phyloP scores from a whole-genome alignment of 306 rosid genomes.

The Arachis hypogaea region DNA sequence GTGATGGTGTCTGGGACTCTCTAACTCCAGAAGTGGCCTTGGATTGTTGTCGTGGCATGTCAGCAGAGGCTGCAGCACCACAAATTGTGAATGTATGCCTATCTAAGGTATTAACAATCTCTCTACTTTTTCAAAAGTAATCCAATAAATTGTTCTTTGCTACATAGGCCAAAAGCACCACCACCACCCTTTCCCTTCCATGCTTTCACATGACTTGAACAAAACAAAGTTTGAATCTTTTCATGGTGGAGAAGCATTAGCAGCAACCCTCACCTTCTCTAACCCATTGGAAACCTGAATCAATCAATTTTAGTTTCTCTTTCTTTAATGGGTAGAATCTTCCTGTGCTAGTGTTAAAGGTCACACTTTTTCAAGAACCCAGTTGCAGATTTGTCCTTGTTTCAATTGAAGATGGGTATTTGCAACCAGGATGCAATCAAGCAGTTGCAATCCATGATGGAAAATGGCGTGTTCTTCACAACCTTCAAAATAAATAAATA shows the following conservation, averaged over 20 bases:
- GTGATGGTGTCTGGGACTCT: slow-evolving; percentile 99
- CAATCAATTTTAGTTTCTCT: background rate
- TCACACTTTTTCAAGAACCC: slow-evolving; percentile 35
- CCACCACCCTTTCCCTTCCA: background rate
- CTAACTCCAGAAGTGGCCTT: slow-evolving; percentile 72
- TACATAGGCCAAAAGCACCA: slow-evolving; percentile 27
- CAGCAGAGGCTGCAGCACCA: slow-evolving; percentile 81
- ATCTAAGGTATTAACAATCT: background rate
- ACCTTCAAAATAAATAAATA: background rate
- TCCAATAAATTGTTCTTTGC: too few species aligned
- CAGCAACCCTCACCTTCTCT: slow-evolving; percentile 5
- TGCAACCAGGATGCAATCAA: slow-evolving; percentile 73
- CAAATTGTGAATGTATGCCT: slow-evolving; percentile 83
- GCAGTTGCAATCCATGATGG: slow-evolving; percentile 70
- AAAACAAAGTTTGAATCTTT: slow-evolving; percentile 32
- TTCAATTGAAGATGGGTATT: slow-evolving; percentile 59
- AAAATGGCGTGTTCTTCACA: slow-evolving; percentile 56
- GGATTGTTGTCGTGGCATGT: slow-evolving; percentile 49
- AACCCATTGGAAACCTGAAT: slow-evolving; percentile 5
- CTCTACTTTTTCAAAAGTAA: too few species aligned
- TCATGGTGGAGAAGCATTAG: background rate
- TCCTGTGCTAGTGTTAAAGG: slow-evolving; percentile 23
- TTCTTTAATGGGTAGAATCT: background rate
- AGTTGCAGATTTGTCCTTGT: slow-evolving; percentile 31
- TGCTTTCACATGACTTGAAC: slow-evolving; percentile 28